Percentiles rank a stretch among this genome's conserved stretches.
Evolutionary conservation across 257 asterid genomes (phyloP).

Genomic region (Capsicum pubescens): DNA sequence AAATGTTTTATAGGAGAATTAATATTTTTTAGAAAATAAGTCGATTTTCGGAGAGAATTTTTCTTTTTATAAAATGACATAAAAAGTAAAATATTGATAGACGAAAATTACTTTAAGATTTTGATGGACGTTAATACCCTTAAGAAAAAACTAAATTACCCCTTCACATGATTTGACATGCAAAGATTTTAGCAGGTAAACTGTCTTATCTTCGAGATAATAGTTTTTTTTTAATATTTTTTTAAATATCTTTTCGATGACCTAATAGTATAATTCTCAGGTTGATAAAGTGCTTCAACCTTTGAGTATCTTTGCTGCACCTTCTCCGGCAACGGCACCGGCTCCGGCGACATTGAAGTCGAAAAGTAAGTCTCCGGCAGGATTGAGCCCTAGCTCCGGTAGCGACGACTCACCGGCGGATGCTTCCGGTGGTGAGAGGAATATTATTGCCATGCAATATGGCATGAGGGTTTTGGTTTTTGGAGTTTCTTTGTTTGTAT

Average conservation of each 20-base stretch:
- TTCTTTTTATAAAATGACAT: background rate
- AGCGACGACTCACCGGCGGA: conserved; percentile 50
- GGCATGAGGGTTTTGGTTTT: conserved; percentile 37
- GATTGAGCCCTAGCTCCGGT: conserved; percentile 40
- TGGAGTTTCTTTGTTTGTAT: conserved; percentile 36
- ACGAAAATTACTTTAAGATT: background rate
- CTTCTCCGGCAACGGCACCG: conserved; percentile 65
- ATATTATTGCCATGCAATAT: conserved; percentile 37
- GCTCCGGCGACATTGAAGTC: background rate
- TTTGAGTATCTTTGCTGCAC: conserved; percentile 64
- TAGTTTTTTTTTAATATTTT: no score
- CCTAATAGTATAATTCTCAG: background rate
- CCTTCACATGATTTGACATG: background rate
- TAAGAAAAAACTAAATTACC: background rate
- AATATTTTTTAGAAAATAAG: background rate
- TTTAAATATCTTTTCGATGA: background rate
- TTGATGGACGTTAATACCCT: background rate
- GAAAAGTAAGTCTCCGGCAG: conserved; percentile 43
- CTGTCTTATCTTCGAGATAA: no score
- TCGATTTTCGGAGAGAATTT: background rate
- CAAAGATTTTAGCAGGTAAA: background rate
- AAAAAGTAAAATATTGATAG: background rate
- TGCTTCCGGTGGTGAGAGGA: conserved; percentile 39
- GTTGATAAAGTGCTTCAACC: conserved; percentile 87
- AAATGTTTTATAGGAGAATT: background rate